Evolutionary conservation across 108 stramenopile genomes (phyloP).

Genomic region (Tribonema minus): DNA sequence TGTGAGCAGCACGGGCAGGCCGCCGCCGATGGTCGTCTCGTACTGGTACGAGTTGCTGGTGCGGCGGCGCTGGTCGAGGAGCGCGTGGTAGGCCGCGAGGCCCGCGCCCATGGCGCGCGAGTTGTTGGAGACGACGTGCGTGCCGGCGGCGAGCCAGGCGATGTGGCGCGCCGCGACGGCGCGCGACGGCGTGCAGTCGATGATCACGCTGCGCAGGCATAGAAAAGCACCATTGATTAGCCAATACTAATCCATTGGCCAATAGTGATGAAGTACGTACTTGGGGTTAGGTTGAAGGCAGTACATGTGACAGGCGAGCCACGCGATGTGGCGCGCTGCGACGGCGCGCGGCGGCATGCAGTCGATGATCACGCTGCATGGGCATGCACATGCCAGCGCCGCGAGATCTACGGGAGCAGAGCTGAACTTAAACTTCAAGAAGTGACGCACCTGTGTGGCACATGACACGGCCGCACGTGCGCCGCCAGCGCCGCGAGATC

Average conservation of each 20-base stretch:
- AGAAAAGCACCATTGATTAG: too few relatives aligned
- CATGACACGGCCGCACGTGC: too few relatives aligned
- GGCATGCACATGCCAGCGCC: too few relatives aligned
- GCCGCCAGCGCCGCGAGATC: too few relatives aligned
- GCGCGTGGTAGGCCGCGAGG: constrained; percentile 63
- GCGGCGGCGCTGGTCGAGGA: constrained; percentile 40
- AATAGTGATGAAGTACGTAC: too few relatives aligned
- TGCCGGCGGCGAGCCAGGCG: constrained; percentile 64
- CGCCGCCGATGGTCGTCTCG: constrained; percentile 72
- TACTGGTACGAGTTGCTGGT: constrained; percentile 61
- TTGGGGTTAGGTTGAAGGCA: constrained; percentile 57
- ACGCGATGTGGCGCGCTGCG: constrained; percentile 62
- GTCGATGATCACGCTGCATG: constrained; percentile 74
- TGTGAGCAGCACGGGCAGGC: constrained; percentile 69
- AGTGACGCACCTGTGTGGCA: too few relatives aligned
- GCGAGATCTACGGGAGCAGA: too few relatives aligned
- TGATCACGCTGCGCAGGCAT: too few relatives aligned
- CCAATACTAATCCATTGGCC: too few relatives aligned
- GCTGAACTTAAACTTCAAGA: too few relatives aligned
- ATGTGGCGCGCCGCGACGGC: constrained; percentile 62
- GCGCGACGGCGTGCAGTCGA: constrained; percentile 69
- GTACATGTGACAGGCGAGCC: constrained; percentile 67
- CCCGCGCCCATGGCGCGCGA: constrained; percentile 62
- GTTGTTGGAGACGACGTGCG: constrained; percentile 60
- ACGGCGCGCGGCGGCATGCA: constrained; percentile 63